Conservation (phyloP, 169 alveolate genomes). For the Plasmodium malariae region DNA sequence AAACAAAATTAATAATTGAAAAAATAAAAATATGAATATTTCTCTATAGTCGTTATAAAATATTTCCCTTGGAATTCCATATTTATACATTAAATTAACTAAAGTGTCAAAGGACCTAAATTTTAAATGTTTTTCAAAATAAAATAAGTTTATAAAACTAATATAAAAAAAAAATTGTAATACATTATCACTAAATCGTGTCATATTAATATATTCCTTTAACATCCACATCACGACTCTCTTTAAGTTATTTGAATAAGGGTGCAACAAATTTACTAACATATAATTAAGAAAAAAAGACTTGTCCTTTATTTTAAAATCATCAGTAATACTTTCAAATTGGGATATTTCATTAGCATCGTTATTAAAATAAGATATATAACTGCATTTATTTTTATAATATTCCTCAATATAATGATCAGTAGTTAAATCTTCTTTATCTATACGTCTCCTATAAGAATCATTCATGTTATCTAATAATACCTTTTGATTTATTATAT, state of each 20-base stretch:
- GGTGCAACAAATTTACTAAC: slow-evolving; percentile 34
- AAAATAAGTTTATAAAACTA: slow-evolving; percentile 52
- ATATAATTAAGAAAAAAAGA: slow-evolving; percentile 53
- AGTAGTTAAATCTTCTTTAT: slow-evolving; percentile 26
- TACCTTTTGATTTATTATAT: slow-evolving; percentile 8
- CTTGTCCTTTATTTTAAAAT: slow-evolving; percentile 50
- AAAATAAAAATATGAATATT: slow-evolving; percentile 58
- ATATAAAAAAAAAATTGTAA: slow-evolving; percentile 48
- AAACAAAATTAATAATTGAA: slow-evolving; percentile 57
- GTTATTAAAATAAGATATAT: not conserved
- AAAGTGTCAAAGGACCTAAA: slow-evolving; percentile 56
- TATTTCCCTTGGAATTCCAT: slow-evolving; percentile 50
- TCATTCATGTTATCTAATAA: not conserved
- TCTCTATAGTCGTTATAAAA: slow-evolving; percentile 66
- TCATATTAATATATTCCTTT: slow-evolving; percentile 40
- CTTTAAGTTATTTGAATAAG: slow-evolving; percentile 63
- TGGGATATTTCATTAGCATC: slow-evolving; percentile 17
- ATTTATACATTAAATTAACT: slow-evolving; percentile 53
- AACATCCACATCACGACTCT: slow-evolving; percentile 49
- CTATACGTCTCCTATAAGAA: not conserved
- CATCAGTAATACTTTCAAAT: slow-evolving; percentile 26
- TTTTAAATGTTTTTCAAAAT: slow-evolving; percentile 71
- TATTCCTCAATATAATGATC: slow-evolving; percentile 59
- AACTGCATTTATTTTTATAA: slow-evolving; percentile 22
- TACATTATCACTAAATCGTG: slow-evolving; percentile 32